Conservation (phyloP, 106 monocot species). For the Xerophyta viscosa region DNA sequence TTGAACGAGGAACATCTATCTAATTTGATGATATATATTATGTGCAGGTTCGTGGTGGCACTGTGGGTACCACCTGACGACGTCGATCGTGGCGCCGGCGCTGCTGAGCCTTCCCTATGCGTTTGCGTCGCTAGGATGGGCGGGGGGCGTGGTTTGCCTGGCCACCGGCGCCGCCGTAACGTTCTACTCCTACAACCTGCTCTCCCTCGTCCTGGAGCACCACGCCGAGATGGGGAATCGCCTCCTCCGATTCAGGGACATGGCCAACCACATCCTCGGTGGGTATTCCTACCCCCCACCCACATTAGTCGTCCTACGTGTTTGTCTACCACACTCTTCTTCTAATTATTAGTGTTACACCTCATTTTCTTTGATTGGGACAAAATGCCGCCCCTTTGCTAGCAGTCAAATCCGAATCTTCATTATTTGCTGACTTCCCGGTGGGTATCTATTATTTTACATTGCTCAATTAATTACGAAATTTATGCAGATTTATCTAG, state of each 20-base stretch:
- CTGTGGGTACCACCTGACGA: slow-evolving; percentile 87
- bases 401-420: too few relatives aligned
- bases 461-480: too few relatives aligned
- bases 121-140: slow-evolving; percentile 71
- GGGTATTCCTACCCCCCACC: neutral
- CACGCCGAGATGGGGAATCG: slow-evolving; percentile 56
- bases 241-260: slow-evolving; percentile 79
- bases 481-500: too few relatives aligned
- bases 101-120: slow-evolving; percentile 82
- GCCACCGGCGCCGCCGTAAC: slow-evolving; percentile 45
- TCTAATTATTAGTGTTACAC: too few relatives aligned
- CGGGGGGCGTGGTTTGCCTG: slow-evolving; percentile 38
- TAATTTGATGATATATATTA: too few relatives aligned
- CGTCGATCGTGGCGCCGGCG: slow-evolving; percentile 84
- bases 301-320: too few relatives aligned
- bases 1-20: too few relatives aligned
- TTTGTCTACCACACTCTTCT: too few relatives aligned
- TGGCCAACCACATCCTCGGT: slow-evolving; percentile 74
- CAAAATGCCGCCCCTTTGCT: too few relatives aligned
- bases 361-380: too few relatives aligned
- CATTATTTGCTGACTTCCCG: too few relatives aligned
- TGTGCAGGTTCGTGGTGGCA: slow-evolving; percentile 84
- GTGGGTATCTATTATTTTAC: too few relatives aligned
- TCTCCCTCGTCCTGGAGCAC: slow-evolving; percentile 78
- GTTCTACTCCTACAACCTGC: slow-evolving; percentile 95